A percentile compares a stretch with the other conserved stretches of the same genome.
phyloP scores from a whole-genome alignment of 306 rosid genomes.

The Sesbania bispinosa region DNA sequence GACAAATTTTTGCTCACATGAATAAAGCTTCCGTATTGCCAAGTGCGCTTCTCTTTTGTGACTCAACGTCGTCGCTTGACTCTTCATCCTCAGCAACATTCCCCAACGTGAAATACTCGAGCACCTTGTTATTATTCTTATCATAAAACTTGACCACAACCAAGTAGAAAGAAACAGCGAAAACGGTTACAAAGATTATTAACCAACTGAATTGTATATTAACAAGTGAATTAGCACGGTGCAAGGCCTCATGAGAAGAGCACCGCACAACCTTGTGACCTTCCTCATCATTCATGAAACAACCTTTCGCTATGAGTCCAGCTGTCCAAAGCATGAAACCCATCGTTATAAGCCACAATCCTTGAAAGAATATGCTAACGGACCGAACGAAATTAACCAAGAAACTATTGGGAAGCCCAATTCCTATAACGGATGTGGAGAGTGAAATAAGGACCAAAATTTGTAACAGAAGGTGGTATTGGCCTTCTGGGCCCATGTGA shows the following conservation, averaged over 20 bases:
- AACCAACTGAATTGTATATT: conserved; percentile 65
- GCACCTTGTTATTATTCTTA: conserved; percentile 19
- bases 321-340: conserved; percentile 76
- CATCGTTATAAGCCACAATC: conserved; percentile 58
- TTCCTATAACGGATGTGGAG: conserved; percentile 48
- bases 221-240: conserved; percentile 56
- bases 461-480: conserved; percentile 61
- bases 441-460: conserved; percentile 44
- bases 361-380: conserved; percentile 50
- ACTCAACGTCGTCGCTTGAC: conserved; percentile 46
- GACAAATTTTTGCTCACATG: conserved; percentile 37
- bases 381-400: conserved; percentile 56
- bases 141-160: conserved; percentile 39
- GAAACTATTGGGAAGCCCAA: conserved; percentile 51
- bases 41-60: conserved; percentile 25
- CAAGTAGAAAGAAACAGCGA: conserved; percentile 42
- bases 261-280: conserved; percentile 66
- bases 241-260: conserved; percentile 33
- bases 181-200: conserved; percentile 36
- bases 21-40: conserved; percentile 29
- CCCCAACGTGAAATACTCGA: conserved; percentile 45
- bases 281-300: conserved; percentile 46
- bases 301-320: conserved; percentile 52
- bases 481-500: conserved; percentile 78
- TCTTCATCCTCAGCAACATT: conserved; percentile 29